Evolutionary conservation across 2,329 filamentous ascomycete genomes (phyloP), one percentile per base, ranked within the genome.

Genomic region (Chaetothyriales sp.): DNA sequence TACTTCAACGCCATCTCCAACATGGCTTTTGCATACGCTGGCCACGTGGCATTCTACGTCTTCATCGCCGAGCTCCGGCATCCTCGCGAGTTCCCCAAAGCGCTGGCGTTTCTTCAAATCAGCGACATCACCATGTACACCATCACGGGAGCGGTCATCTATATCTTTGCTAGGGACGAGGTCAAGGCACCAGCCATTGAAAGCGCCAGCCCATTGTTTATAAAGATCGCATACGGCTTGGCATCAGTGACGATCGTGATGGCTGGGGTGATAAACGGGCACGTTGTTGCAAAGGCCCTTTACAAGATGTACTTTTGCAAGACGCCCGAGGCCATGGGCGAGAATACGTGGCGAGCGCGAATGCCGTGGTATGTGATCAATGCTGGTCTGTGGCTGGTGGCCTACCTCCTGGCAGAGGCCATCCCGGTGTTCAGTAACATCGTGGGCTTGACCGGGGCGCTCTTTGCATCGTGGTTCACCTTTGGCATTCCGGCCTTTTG

Each of bases 181-280:
- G 82, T 87, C 1, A 71, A 73, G 1, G 81, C 78, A 1, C 84
- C 84, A 0, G 84, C 84, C 0, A 73, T 88, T 1, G 78, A 81
- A 15, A 85, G 82, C 0, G 77, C 82, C 8, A 73, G 74, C 7
- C 63, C 64, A 1, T 62, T 74, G 0, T 68, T 86, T 50, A 73
- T 76, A 20, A 84, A 84, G 62, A 69, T 83, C 10, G 81, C 82
- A 15, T 87, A 80, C 66, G 82, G 80, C 20, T 70, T 86, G 53
- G 83, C 83, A 0, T 71, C 83, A 1, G 82, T 82, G 10, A 86
- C 84, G 2, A 86, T 86, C 53, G 70, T 86, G 48, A 78, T 87
- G 48, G 81, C 82, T 0, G 83, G 83, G 50, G 81, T 85, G 2
- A 82, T 87, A 58, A 82, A 85, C 62, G 81, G 77, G 10, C 78